phyloP scores from a whole-genome alignment of 2,329 filamentous ascomycete genomes.

The Aspergillus clavatus region DNA sequence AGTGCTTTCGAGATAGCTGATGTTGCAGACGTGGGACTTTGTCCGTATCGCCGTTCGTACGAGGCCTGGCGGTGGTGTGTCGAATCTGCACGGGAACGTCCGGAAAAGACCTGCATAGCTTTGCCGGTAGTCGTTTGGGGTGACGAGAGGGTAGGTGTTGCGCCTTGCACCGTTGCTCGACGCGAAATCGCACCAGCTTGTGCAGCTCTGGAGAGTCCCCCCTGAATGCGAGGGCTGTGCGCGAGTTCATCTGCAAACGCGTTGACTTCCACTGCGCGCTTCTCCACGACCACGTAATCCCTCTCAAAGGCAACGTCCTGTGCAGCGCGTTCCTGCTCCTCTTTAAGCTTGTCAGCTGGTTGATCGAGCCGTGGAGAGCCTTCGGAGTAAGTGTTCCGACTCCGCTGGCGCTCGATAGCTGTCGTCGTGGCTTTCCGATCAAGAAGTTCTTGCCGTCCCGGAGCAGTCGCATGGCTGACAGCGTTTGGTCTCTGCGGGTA shows the following conservation, averaged over 20 bases:
- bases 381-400: constrained; percentile 39
- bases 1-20: constrained; percentile 93
- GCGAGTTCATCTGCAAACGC: constrained; percentile 93
- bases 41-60: constrained; percentile 73
- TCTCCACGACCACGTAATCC: constrained; percentile 94
- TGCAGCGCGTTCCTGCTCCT: constrained; percentile 61
- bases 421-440: constrained; percentile 33
- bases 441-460: constrained; percentile 36
- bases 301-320: constrained; percentile 87
- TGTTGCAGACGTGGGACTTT: constrained; percentile 69
- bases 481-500: constrained; percentile 30
- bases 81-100: constrained; percentile 56
- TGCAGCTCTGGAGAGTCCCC: constrained; percentile 46
- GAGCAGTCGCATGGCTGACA: constrained; percentile 37
- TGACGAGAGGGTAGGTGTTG: constrained; percentile 64
- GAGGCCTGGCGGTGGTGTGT: constrained; percentile 70
- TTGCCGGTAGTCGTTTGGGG: constrained; percentile 63
- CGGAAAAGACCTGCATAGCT: constrained; percentile 68
- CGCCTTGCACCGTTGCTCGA: constrained; percentile 72
- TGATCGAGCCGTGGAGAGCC: constrained; percentile 46
- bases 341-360: constrained; percentile 25
- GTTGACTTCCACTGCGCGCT: constrained; percentile 92
- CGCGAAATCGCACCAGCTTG: constrained; percentile 63
- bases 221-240: constrained; percentile 65
- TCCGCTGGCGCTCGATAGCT: constrained; percentile 60